Conservation (phyloP, 2,329 filamentous ascomycete species). For the Colletotrichum eremochloae region DNA sequence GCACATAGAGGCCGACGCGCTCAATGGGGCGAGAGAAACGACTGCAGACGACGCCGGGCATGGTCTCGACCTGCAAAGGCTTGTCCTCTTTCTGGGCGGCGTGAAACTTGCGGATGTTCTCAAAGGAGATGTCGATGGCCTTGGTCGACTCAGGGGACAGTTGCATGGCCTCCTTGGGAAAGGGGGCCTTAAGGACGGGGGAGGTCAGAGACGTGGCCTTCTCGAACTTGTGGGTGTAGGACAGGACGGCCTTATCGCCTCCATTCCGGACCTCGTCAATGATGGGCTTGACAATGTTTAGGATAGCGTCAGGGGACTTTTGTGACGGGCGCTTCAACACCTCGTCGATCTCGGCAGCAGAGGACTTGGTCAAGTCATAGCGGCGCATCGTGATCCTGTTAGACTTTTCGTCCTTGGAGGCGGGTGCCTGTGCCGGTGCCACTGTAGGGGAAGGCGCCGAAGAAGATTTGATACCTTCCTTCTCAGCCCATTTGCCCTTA, state of each 20-base stretch:
- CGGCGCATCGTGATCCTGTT: constrained; percentile 85
- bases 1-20: constrained; percentile 95
- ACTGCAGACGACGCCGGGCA: constrained; percentile 96
- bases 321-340: constrained; percentile 91
- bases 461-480: constrained; percentile 74
- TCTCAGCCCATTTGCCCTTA: constrained; percentile 91
- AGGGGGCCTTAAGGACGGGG: constrained; percentile 90
- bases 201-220: constrained; percentile 92
- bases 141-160: constrained; percentile 81
- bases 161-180: constrained; percentile 87
- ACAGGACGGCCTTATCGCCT: constrained; percentile 89
- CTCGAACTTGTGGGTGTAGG: constrained; percentile 98
- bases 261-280: constrained; percentile 86
- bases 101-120: constrained; percentile 96
- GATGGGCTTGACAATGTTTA: constrained; percentile 91
- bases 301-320: constrained; percentile 92
- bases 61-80: constrained; percentile 89
- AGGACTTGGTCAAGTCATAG: constrained; percentile 76
- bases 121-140: constrained; percentile 93
- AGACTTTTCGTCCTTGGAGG: constrained; percentile 55
- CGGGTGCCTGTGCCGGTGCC: constrained; percentile 51
- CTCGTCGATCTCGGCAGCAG: constrained; percentile 75
- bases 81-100: constrained; percentile 89
- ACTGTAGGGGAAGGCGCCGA: constrained; percentile 46
- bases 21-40: constrained; percentile 94